These are phyloP conservation scores for Boehmeria nivea DNA, from an alignment of 306 rosid genomes.

Conservation along the genomic window DNA sequence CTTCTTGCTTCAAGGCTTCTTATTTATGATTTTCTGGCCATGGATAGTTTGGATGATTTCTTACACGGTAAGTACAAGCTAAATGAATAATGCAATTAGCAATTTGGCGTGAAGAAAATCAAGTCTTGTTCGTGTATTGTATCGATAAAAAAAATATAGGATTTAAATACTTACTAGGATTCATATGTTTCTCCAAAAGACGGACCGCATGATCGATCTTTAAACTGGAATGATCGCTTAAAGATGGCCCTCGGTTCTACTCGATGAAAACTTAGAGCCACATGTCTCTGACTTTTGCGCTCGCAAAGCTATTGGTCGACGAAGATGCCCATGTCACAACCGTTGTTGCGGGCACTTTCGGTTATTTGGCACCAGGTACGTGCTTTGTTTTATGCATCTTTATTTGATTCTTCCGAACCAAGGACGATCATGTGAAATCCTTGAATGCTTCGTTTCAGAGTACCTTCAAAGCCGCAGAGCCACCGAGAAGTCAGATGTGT, in stretches of 20 bases:
- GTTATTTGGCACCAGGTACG: slow-evolving; percentile 93
- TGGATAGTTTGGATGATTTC: slow-evolving; percentile 82
- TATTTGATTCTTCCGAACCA: too few species aligned
- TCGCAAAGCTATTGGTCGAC: slow-evolving; percentile 87
- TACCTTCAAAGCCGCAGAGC: slow-evolving; percentile 96
- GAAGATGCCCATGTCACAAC: slow-evolving; percentile 94
- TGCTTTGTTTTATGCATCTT: not conserved
- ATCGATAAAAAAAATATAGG: not conserved
- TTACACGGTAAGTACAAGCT: slow-evolving; percentile 66
- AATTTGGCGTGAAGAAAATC: too few species aligned
- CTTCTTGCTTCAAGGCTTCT: slow-evolving; percentile 88
- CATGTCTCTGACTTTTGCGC: slow-evolving; percentile 88
- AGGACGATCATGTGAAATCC: too few species aligned
- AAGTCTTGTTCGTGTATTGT: too few species aligned
- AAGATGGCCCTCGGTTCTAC: slow-evolving; percentile 91
- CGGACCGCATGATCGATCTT: slow-evolving; percentile 31
- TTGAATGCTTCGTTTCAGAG: slow-evolving; percentile 30
- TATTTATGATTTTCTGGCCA: slow-evolving; percentile 68
- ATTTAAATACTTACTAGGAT: not conserved
- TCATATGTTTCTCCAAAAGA: slow-evolving; percentile 27
- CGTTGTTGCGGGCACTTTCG: slow-evolving; percentile 98
- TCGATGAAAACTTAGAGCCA: slow-evolving; percentile 82
- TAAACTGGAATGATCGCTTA: slow-evolving; percentile 76
- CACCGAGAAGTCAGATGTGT: slow-evolving; percentile 89
- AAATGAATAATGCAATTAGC: too few species aligned